Percentiles rank a stretch among this genome's conserved stretches.
phyloP scores from a whole-genome alignment of 345 rosid species.

The Sisymbrium altissimum region DNA sequence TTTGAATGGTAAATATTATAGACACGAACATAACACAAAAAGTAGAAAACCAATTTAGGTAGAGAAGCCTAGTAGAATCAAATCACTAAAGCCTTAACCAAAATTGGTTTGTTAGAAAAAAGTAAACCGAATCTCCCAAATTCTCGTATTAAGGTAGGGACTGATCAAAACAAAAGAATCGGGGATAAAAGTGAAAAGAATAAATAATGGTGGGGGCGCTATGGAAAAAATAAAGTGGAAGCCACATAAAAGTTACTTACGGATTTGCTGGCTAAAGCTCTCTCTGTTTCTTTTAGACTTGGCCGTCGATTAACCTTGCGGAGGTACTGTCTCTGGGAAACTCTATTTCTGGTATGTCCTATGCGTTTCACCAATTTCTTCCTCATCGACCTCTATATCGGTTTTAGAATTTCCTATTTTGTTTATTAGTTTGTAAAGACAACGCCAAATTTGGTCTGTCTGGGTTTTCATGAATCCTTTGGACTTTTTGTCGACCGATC shows the following conservation, averaged over 20 bases:
- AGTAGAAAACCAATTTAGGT: background rate
- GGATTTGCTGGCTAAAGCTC: no score
- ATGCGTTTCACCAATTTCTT: background rate
- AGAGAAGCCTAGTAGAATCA: background rate
- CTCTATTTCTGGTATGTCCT: background rate
- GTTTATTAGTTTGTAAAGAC: no score
- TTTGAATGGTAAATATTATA: background rate
- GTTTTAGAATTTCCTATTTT: no score
- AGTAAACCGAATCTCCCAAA: background rate
- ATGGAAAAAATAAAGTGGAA: background rate
- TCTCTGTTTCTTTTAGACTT: constrained; percentile 7
- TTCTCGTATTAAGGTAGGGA: background rate
- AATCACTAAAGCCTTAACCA: background rate
- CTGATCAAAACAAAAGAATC: background rate
- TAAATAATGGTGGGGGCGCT: background rate
- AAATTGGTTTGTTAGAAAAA: background rate
- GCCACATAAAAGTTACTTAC: background rate
- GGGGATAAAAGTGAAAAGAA: background rate
- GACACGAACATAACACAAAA: background rate
- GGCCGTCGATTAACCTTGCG: constrained; percentile 13
- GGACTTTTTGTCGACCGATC: no score
- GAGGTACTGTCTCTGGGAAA: constrained; percentile 1
- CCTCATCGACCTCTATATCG: background rate
- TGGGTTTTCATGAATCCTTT: background rate
- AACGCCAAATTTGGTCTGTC: background rate